Percentiles rank a stretch among this genome's conserved stretches.
Conservation (phyloP, 306 rosid species). For the Carpinus viminea region DNA sequence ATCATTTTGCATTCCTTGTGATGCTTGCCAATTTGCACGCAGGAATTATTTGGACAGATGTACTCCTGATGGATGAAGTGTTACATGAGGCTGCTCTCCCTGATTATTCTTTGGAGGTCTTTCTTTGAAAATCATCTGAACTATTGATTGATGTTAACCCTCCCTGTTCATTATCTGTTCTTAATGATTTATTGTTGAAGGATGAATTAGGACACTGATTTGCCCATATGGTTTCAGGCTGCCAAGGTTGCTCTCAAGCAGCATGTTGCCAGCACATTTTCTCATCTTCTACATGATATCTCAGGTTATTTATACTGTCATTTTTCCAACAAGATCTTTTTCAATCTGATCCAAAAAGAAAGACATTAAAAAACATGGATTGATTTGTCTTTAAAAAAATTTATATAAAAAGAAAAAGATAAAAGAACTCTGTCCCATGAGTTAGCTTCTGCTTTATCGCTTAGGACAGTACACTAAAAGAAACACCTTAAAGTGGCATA, state of each 20-base stretch:
- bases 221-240: conserved; percentile 48
- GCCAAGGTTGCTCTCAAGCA: conserved; percentile 50
- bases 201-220: conserved; percentile 16
- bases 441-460: conserved; percentile 15
- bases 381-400: neutral
- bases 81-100: conserved; percentile 66
- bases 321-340: conserved; percentile 24
- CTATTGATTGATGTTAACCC: conserved; percentile 19
- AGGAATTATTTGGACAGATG: conserved; percentile 74
- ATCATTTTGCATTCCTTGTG: conserved; percentile 14
- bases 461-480: conserved; percentile 19
- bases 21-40: conserved; percentile 27
- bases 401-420: neutral
- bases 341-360: conserved; percentile 20
- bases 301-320: conserved; percentile 51
- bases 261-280: conserved; percentile 54
- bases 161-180: conserved; percentile 13
- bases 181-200: conserved; percentile 13
- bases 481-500: conserved; percentile 18
- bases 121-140: conserved; percentile 19
- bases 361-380: conserved; percentile 1
- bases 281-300: conserved; percentile 65
- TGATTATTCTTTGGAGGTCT: conserved; percentile 68
- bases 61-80: conserved; percentile 68
- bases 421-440: neutral